Evolutionary conservation across 2,329 filamentous ascomycete genomes (phyloP), one percentile per base, ranked within the genome.

Genomic region (Clonostachys rosea): DNA sequence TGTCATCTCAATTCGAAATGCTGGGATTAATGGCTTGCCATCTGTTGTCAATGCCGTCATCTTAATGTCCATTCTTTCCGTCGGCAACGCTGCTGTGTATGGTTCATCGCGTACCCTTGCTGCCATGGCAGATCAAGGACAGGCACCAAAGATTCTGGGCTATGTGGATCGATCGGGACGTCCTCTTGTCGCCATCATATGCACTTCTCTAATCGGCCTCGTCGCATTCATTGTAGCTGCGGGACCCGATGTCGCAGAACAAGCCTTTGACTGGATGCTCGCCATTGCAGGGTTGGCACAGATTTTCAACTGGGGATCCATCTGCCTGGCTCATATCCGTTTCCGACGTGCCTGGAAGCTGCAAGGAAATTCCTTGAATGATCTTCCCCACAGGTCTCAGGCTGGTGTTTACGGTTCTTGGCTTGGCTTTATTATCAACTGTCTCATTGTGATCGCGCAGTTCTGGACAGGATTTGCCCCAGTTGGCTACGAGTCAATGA

Each of bases 231-330:
- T 95, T 45, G 87, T 86, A 24, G 20, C 20, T 24, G 20, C 20
- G 20, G 51, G 83, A 86, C 47, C 75, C 83, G 0, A 64, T 68
- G 4, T 64, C 81, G 52, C 77, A 87, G 56, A 59, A 2, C 66
- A 64, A 1, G 74, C 86, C 18, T 86, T 88, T 49, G 70, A 76
- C 56, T 88, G 85, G 85, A 73, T 89, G 5, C 72, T 80, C 30
- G 79, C 83, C 9, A 67, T 88, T 14, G 85, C 82, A 0, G 84
- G 81, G 44, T 69, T 88, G 5, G 77, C 79, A 12, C 78, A 81
- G 11, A 71, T 88, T 40, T 87, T 86, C 61, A 83, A 83, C 11
- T 89, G 84, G 84, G 83, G 76, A 16, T 84, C 79, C 36, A 86
- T 87, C 55, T 86, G 83, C 56, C 65, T 84, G 4, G 74, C 81